phyloP scores from a whole-genome alignment of 257 asterid genomes.

The Jaltomata sinuosa region DNA sequence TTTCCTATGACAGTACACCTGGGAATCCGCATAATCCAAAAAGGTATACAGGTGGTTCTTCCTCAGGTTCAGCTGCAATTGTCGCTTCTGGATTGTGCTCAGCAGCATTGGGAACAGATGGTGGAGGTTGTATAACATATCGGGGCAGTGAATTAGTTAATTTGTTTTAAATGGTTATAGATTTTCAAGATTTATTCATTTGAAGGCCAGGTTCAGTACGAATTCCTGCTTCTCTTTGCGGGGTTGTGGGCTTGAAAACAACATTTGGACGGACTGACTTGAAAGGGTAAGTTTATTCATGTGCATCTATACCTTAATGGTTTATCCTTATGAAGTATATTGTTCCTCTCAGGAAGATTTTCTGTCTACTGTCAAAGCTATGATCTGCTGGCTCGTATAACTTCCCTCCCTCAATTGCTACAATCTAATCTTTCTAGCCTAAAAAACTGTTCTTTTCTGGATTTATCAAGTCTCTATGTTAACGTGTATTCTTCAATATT shows the following conservation, averaged over 20 bases:
- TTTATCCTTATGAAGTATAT: background rate
- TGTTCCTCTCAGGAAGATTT: background rate
- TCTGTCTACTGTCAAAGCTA: background rate
- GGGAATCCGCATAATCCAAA: conserved; percentile 96
- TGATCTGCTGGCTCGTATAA: background rate
- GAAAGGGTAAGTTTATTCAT: conserved; percentile 51
- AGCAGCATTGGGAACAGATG: conserved; percentile 98
- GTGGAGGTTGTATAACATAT: conserved; percentile 73
- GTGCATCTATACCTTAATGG: background rate
- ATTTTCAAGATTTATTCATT: background rate
- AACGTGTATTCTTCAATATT: background rate
- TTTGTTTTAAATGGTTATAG: background rate
- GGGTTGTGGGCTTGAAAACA: conserved; percentile 88
- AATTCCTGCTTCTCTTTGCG: conserved; percentile 93
- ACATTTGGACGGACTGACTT: conserved; percentile 82
- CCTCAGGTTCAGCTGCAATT: conserved; percentile 97
- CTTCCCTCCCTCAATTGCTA: background rate
- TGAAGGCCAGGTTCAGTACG: conserved; percentile 77
- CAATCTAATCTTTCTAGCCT: background rate
- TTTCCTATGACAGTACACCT: conserved; percentile 53
- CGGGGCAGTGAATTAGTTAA: conserved; percentile 10
- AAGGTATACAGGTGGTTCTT: conserved; percentile 97
- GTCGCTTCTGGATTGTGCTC: conserved; percentile 94
- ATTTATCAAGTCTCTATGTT: background rate
- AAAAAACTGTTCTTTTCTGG: background rate